A percentile compares a stretch with the other conserved stretches of the same genome.
Evolutionary conservation across 345 rosid species (phyloP).

Genomic region (Salix dunnii): DNA sequence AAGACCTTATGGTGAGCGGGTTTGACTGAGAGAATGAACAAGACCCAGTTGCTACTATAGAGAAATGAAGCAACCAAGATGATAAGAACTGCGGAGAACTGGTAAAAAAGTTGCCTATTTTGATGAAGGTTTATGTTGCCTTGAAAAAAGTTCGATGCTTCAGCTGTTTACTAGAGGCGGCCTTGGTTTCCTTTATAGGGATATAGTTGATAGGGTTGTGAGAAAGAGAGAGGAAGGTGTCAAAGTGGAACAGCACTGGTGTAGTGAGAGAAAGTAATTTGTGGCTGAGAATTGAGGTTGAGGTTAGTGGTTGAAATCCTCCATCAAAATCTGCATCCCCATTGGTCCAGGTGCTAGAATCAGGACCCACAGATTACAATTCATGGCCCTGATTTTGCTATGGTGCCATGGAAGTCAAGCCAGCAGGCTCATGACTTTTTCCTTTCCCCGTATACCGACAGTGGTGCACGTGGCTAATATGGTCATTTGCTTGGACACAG

Average conservation of each 20-base stretch:
- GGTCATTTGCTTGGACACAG: neutral
- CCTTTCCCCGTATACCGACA: neutral
- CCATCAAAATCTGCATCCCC: slow-evolving; percentile 41
- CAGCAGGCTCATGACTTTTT: too few relatives aligned
- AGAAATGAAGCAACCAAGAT: slow-evolving; percentile 8
- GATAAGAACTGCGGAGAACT: neutral
- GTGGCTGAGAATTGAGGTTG: slow-evolving; percentile 40
- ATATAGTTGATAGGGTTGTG: neutral
- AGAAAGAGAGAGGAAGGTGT: neutral
- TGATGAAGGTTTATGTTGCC: neutral
- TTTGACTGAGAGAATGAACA: neutral
- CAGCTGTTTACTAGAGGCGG: slow-evolving; percentile 11
- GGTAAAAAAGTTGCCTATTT: neutral
- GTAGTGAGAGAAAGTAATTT: slow-evolving; percentile 1
- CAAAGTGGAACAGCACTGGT: neutral
- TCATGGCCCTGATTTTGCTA: neutral
- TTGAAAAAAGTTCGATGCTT: neutral
- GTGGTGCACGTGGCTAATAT: neutral
- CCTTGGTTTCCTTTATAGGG: neutral
- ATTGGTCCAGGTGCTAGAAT: slow-evolving; percentile 26
- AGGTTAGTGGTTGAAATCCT: slow-evolving; percentile 39
- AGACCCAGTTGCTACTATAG: slow-evolving; percentile 12
- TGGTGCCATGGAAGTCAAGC: neutral
- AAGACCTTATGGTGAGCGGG: neutral
- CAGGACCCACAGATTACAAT: slow-evolving; percentile 8